phyloP scores from a whole-genome alignment of 306 rosid species.

The Ammopiptanthus mongolicus region DNA sequence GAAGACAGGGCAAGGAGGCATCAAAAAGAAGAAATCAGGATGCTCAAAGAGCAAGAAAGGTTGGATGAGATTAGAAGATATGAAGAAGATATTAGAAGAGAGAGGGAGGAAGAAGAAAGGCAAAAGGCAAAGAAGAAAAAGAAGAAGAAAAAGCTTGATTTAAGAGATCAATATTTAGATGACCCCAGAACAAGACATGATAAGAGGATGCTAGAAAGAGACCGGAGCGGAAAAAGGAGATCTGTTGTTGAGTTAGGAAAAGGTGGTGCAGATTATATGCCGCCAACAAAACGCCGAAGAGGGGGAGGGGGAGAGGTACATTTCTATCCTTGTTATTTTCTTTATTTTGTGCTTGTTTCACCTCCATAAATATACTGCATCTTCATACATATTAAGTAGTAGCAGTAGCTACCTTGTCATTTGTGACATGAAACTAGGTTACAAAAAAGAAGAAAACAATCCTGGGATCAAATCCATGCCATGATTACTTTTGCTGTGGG shows the following conservation, averaged over 20 bases:
- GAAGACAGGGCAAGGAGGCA: slow-evolving; percentile 59
- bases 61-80: slow-evolving; percentile 56
- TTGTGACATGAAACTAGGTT: not conserved
- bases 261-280: slow-evolving; percentile 42
- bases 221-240: slow-evolving; percentile 59
- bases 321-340: slow-evolving; percentile 21
- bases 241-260: slow-evolving; percentile 65
- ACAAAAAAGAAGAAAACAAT: not conserved
- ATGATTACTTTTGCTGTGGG: not conserved
- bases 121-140: slow-evolving; percentile 79
- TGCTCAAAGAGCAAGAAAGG: slow-evolving; percentile 65
- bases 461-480: not conserved
- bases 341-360: slow-evolving; percentile 22
- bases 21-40: slow-evolving; percentile 62
- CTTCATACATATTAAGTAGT: slow-evolving; percentile 5
- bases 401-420: not conserved
- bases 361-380: not conserved
- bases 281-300: slow-evolving; percentile 78
- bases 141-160: slow-evolving; percentile 54
- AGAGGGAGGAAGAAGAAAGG: slow-evolving; percentile 88
- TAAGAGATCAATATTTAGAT: slow-evolving; percentile 60
- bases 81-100: slow-evolving; percentile 77
- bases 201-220: slow-evolving; percentile 69
- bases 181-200: slow-evolving; percentile 63
- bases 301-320: slow-evolving; percentile 86